Conservation (phyloP, 2,329 filamentous ascomycete genomes). For the Hymenoscyphus fraxineus region DNA sequence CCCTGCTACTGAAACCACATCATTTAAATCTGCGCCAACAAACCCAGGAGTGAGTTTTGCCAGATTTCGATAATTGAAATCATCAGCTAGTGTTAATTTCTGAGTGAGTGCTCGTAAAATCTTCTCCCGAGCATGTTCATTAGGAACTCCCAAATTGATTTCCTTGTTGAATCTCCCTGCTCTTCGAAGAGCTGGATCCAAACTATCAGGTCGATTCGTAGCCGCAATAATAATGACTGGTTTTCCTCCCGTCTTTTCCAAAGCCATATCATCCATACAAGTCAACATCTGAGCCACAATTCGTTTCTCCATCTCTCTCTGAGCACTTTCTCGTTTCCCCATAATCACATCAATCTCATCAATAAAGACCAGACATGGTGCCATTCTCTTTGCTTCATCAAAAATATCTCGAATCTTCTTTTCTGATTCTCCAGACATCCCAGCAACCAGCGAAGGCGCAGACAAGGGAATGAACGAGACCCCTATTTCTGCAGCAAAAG, state of each 20-base stretch:
- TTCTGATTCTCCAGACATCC: conserved; percentile 86
- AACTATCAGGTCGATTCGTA: conserved; percentile 80
- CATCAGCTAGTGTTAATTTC: conserved; percentile 58
- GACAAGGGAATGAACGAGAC: conserved; percentile 80
- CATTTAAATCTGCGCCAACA: conserved; percentile 83
- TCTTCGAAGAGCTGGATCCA: conserved; percentile 73
- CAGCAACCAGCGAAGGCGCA: conserved; percentile 75
- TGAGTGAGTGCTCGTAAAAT: conserved; percentile 74
- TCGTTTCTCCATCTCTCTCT: conserved; percentile 84
- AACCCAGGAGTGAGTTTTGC: conserved; percentile 88
- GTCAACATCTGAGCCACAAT: conserved; percentile 79
- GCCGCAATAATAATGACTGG: conserved; percentile 88
- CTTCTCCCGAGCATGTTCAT: conserved; percentile 68
- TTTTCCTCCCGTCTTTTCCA: conserved; percentile 68
- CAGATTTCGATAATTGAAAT: conserved; percentile 70
- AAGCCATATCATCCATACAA: conserved; percentile 78
- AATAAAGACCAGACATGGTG: conserved; percentile 87
- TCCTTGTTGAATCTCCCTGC: conserved; percentile 77
- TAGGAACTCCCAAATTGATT: conserved; percentile 84
- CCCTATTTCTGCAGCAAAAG: conserved; percentile 70
- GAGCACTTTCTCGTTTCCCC: conserved; percentile 76
- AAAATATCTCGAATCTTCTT: conserved; percentile 82
- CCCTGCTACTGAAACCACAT: conserved; percentile 44
- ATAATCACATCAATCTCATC: conserved; percentile 91
- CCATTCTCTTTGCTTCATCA: conserved; percentile 79